Evolutionary conservation across 2,329 filamentous ascomycete species (phyloP), one percentile per base, ranked within the genome.

Genomic region (Ophiocordyceps polyrhachis-furcata): DNA sequence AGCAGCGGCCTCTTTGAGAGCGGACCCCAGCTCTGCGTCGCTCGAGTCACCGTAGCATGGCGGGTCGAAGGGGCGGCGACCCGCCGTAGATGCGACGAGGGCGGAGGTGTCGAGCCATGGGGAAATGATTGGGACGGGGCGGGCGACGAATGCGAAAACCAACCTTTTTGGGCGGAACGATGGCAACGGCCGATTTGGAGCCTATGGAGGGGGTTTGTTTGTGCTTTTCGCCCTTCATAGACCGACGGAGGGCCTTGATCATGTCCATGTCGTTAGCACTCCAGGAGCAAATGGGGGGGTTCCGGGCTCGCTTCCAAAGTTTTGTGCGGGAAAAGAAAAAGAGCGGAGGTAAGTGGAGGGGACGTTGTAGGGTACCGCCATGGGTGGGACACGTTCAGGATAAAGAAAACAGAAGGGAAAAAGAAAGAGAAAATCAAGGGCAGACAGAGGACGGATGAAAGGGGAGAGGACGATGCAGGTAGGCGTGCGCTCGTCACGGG

Each of bases 151-250:
- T 38, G 20, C 32, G 17, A 28, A 45, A 49, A 56, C 68, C 69
- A 62, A 93, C 86, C 79, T 93, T 94, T 65, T 93, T 94, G 1
- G 88, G 88, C 44, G 88, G 86, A 23, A 91, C 76, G 57, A 94
- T 93, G 44, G 87, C 86, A 51, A 89, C 76, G 38, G 85, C 83
- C 46, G 87, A 82, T 62, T 94, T 94, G 50, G 83, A 81, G 15
- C 81, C 78, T 53, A 93, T 83, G 46, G 82, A 81, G 53, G 84
- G 73, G 40, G 52, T 56, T 58, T 84, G 81, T 51, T 77, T 76
- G 60, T 80, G 78, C 70, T 87, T 93, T 53, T 93, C 85, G 62
- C 83, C 81, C 68, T 93, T 93, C 65, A 93, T 82, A 49, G 86
- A 93, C 66, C 85, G 76, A 61, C 87, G 77, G 64, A 94, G 74